phyloP scores from a whole-genome alignment of 2,329 filamentous ascomycete genomes.

The Aureobasidium sp. region DNA sequence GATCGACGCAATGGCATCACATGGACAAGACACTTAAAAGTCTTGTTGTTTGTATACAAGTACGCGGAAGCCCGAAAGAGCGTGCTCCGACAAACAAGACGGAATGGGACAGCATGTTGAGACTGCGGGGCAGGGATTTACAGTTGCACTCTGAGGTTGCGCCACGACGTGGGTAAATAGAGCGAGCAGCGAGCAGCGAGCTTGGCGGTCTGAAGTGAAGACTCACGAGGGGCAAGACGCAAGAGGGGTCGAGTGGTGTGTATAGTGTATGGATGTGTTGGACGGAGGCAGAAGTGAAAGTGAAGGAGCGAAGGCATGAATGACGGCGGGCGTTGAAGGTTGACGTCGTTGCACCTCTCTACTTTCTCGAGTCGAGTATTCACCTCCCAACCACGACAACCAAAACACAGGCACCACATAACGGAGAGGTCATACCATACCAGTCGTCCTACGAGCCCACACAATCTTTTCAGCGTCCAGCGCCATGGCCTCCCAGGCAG shows the following conservation, averaged over 20 bases:
- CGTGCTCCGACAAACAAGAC: background rate
- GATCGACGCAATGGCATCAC: background rate
- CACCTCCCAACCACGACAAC: background rate
- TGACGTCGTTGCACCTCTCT: background rate
- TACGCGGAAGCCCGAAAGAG: background rate
- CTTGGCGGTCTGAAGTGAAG: background rate
- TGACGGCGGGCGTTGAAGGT: background rate
- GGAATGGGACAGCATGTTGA: conserved; percentile 2
- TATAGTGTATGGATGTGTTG: background rate
- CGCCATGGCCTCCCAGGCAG: conserved; percentile 10
- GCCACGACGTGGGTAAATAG: background rate
- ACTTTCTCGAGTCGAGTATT: background rate
- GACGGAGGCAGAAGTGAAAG: background rate
- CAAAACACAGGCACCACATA: background rate
- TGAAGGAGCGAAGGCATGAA: background rate
- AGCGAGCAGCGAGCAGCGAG: conserved; percentile 2
- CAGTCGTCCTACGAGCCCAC: background rate
- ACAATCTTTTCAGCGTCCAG: background rate
- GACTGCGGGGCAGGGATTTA: conserved; percentile 8
- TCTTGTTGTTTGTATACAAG: background rate
- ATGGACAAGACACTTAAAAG: background rate
- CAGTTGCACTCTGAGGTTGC: conserved; percentile 13
- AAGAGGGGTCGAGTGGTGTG: background rate
- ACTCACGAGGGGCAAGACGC: background rate
- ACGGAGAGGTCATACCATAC: background rate